A percentile compares a stretch with the other conserved stretches of the same genome.
Conservation (phyloP, 2,329 filamentous ascomycete species). For the Alternaria longipes region DNA sequence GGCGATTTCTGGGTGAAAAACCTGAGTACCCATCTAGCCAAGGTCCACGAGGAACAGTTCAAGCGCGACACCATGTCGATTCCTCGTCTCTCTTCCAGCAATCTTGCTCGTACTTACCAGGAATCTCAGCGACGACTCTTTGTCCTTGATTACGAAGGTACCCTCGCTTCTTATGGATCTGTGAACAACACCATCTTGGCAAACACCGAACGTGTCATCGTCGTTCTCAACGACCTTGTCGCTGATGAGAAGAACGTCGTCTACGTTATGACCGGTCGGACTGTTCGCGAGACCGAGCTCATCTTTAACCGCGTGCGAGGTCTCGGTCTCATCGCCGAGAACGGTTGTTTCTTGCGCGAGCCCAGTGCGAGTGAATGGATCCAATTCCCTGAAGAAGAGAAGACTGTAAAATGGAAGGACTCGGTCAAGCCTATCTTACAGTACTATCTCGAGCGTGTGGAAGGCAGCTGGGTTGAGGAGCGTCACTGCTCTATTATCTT, state of each 20-base stretch:
- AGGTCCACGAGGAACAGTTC: conserved; percentile 84
- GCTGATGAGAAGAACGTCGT: conserved; percentile 83
- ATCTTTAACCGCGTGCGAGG: conserved; percentile 85
- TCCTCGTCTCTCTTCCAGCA: conserved; percentile 78
- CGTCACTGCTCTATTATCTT: conserved; percentile 92
- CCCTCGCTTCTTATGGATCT: conserved; percentile 85
- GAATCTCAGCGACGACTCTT: conserved; percentile 76
- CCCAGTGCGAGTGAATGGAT: conserved; percentile 74
- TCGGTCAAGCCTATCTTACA: conserved; percentile 83
- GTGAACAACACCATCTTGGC: conserved; percentile 85
- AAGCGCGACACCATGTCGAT: conserved; percentile 85
- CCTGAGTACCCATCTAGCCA: conserved; percentile 74
- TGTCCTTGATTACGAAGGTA: conserved; percentile 93
- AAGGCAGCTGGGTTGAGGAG: conserved; percentile 87
- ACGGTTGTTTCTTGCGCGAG: conserved; percentile 87
- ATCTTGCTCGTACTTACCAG: conserved; percentile 72
- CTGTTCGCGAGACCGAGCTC: conserved; percentile 85
- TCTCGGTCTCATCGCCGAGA: conserved; percentile 91
- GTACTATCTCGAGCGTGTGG: conserved; percentile 90
- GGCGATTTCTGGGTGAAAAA: conserved; percentile 86
- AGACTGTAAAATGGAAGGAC: conserved; percentile 81
- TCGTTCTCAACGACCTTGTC: conserved; percentile 82
- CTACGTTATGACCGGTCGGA: conserved; percentile 92
- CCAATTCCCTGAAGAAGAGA: conserved; percentile 75
- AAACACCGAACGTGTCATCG: conserved; percentile 84